phyloP scores from a whole-genome alignment of 2,329 filamentous ascomycete genomes.

The Macroventuria anomochaeta region DNA sequence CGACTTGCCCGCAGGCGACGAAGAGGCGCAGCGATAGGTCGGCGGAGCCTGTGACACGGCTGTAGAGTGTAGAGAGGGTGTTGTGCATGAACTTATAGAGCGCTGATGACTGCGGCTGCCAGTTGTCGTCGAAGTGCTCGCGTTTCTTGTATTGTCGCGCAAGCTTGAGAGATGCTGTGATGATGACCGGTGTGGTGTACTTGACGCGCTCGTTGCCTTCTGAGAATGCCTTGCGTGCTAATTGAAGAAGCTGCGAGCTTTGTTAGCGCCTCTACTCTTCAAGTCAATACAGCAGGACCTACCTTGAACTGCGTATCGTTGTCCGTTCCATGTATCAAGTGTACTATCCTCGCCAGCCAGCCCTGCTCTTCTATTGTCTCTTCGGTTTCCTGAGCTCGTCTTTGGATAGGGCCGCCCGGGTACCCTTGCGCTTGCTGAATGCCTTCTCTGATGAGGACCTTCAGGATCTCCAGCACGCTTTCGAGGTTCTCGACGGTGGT shows the following conservation, averaged over 20 bases:
- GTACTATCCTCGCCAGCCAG: constrained; percentile 91
- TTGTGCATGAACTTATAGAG: constrained; percentile 97
- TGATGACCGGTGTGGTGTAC: constrained; percentile 90
- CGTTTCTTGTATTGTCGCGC: constrained; percentile 86
- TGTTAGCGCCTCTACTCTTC: constrained; percentile 11
- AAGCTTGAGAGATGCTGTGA: constrained; percentile 88
- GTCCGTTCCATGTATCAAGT: constrained; percentile 80
- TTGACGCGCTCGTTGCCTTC: constrained; percentile 95
- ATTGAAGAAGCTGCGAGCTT: constrained; percentile 72
- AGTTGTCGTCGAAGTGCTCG: constrained; percentile 84
- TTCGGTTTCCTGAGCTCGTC: constrained; percentile 84
- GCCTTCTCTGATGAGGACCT: constrained; percentile 92
- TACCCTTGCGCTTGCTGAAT: constrained; percentile 82
- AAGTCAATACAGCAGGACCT: constrained; percentile 9
- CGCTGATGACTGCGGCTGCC: constrained; percentile 75
- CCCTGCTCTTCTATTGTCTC: constrained; percentile 98
- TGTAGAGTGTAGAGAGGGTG: constrained; percentile 83
- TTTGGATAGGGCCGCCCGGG: constrained; percentile 75
- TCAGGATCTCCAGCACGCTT: constrained; percentile 84
- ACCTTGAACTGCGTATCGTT: constrained; percentile 93
- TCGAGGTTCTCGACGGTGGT: constrained; percentile 80
- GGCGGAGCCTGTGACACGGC: constrained; percentile 82
- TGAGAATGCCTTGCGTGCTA: constrained; percentile 81
- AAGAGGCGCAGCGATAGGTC: constrained; percentile 91
- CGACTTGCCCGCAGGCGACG: constrained; percentile 88